phyloP scores from a whole-genome alignment of 1,284 basidiomycete genomes.

The Stygiomarasmius scandens region DNA sequence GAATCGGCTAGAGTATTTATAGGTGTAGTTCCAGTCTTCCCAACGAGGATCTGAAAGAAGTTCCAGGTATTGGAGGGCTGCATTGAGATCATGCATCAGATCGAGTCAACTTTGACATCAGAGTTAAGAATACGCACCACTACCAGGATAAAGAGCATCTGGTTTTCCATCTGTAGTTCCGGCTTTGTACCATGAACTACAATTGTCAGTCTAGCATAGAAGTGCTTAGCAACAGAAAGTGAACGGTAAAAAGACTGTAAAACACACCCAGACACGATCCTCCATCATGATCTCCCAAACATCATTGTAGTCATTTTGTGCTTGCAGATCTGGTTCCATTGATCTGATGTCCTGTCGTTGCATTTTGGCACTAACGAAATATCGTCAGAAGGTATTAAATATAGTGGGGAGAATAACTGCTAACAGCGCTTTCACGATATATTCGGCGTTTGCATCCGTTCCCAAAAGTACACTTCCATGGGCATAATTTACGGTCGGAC shows the following conservation, averaged over 20 bases:
- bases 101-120: neutral
- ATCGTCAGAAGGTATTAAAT: neutral
- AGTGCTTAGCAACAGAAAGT: too few species aligned
- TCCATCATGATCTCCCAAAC: neutral
- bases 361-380: neutral
- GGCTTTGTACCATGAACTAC: conserved; percentile 2
- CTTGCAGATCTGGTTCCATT: neutral
- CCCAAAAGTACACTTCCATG: neutral
- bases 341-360: conserved; percentile 1
- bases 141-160: conserved; percentile 2
- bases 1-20: neutral
- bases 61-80: neutral
- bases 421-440: conserved; percentile 2
- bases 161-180: neutral
- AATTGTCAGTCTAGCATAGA: neutral
- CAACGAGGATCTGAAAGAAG: neutral
- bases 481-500: neutral
- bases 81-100: neutral
- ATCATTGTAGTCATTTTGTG: neutral
- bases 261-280: neutral
- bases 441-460: neutral
- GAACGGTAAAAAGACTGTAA: too few species aligned
- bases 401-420: neutral
- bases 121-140: neutral
- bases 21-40: conserved; percentile 2